Base-by-base conservation (phyloP, 2,329 filamentous ascomycete species). In the Metarhizium brunneum region DNA sequence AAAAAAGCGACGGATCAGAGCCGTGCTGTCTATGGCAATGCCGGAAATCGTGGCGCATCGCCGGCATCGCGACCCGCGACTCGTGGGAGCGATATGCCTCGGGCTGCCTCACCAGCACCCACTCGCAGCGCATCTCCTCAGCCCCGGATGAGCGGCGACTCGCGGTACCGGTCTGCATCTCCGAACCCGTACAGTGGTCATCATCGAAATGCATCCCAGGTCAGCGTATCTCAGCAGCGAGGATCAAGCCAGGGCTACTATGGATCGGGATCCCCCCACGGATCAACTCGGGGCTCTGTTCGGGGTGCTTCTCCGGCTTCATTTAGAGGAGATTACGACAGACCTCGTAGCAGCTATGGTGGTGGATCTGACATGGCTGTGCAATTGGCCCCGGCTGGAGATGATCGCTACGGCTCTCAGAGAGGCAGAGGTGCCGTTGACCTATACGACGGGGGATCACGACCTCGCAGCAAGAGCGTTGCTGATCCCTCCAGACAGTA, bases 1-100 rank as follows among this genome's bases (percentile, higher is more conserved):
- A 87, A 95, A 64, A 91, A 91, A 70, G 96, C 92, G 65, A 84
- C 88, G 25, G 83, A 85, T 49, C 88, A 96, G 69, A 90, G 89
- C 2, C 83, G 90, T 47, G 90, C 81, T 65, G 86, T 96, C 75
- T 94, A 95, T 69, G 57, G 57, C 35, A 59, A 60, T 11, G 56
- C 57, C 10, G 64, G 56, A 25, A 61, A 62, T 52, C 65, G 63
- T 49, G 69, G 68, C 45, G 61, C 66, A 16, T 69, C 74, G 5
- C 65, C 71, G 13, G 74, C 72, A 43, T 78, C 85, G 29, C 79
- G 84, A 13, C 79, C 84, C 3, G 73, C 76, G 13, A 85, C 83
- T 5, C 76, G 86, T 56, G 80, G 79, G 18, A 80, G 73, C 59
- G 81, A 84, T 51, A 74, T 83, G 57, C 80, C 82, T 20, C 73